Evolutionary conservation across 257 asterid species (phyloP), one percentile per base, ranked within the genome.

Genomic region (Nicotiana benthamiana): DNA sequence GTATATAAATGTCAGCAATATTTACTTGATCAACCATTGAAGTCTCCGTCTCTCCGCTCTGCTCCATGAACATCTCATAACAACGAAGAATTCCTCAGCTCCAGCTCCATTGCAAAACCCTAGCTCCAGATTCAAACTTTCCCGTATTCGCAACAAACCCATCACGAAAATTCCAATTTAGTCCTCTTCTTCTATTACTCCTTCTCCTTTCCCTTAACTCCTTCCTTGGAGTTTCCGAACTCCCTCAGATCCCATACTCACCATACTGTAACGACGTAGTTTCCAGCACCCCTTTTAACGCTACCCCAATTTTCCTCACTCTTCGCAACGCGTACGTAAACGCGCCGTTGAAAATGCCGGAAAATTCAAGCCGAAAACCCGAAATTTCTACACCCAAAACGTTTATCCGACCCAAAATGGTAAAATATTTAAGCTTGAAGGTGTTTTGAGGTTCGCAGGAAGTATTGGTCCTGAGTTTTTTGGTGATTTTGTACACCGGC

Each of bases 341-440:
- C 40, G 75, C 85, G 10, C 62, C 51, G 48, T 40, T 82, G 79
- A 75, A n/a, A 75, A 59, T 60, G 75, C 75, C 46, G 87, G 83
- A 24, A 5, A 57, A 48, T 59, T 34, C 34, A 48, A 77, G 36
- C 91, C 88, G 51, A 67, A 75, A 9, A 81, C 92, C 52, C 75
- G 93, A 11, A 66, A 85, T 79, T 86, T 93, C 75, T 57, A 26
- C 63, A 59, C 93, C 70, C 85, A 64, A 40, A 87, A 62, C 52
- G 87, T 79, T 9, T 83, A 83, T 84, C 85, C 80, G 32, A 94
- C 98, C 81, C 88, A 87, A 77, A 83, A 65, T 20, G 89, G 86
- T 22, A 86, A 86, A 20, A 86, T 92, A 52, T 87, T 89, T 87
- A 90, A 87, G 83, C 81, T 94, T 80, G 92, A 89, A 17, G 94